These are phyloP conservation scores for Pichia sp. DNA, from an alignment of 1,139 yeast genomes.

Conservation along the genomic window DNA sequence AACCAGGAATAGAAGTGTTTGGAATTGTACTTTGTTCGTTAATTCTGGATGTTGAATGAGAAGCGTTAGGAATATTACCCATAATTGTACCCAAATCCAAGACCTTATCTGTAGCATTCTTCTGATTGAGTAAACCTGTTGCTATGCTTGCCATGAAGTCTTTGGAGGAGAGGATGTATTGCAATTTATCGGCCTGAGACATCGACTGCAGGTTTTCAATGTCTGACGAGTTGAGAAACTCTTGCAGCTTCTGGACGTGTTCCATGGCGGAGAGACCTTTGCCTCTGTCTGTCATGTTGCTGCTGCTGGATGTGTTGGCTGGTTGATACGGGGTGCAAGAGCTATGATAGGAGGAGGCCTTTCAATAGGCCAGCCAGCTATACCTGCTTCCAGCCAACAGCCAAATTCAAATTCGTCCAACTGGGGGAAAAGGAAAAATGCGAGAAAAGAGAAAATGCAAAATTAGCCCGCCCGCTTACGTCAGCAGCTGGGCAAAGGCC, in stretches of 20 bases:
- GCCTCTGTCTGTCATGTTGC: no score
- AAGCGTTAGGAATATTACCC: not conserved
- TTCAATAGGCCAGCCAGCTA: no score
- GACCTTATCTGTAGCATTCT: not conserved
- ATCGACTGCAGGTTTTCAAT: constrained; percentile 16
- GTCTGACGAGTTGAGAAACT: constrained; percentile 12
- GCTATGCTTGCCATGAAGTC: constrained; percentile 16
- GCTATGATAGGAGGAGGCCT: no score
- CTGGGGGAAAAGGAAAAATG: not conserved
- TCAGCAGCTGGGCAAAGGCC: constrained; percentile 16
- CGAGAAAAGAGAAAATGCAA: not conserved
- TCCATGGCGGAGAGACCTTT: constrained; percentile 5
- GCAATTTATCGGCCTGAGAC: constrained; percentile 21
- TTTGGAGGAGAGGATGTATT: constrained; percentile 19
- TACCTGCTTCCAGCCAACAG: no score
- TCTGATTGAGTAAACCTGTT: constrained; percentile 1
- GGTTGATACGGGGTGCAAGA: no score
- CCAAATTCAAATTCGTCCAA: no score
- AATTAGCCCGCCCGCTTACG: constrained; percentile 3
- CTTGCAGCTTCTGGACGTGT: constrained; percentile 11
- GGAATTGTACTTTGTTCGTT: not conserved
- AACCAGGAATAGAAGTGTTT: constrained; percentile 1
- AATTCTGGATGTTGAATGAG: not conserved
- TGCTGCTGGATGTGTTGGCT: not conserved
- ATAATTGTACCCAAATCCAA: not conserved